phyloP scores from a whole-genome alignment of 2,329 filamentous ascomycete genomes.

The Penicillium griseofulvum region DNA sequence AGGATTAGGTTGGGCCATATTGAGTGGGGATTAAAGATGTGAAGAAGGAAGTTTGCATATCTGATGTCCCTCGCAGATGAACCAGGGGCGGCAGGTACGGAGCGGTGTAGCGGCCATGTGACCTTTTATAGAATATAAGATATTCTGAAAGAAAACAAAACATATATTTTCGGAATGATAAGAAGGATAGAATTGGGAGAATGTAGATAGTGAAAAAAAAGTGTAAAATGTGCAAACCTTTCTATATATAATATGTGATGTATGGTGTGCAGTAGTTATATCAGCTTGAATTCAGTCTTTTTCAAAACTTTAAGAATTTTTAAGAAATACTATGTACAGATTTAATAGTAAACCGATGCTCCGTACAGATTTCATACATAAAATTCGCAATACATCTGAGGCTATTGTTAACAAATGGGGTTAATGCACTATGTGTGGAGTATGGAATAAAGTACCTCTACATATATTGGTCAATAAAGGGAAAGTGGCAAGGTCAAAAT shows the following conservation, averaged over 20 bases:
- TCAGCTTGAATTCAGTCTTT: not conserved
- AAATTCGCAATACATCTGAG: not conserved
- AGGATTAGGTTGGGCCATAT: conserved; percentile 33
- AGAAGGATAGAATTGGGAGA: not conserved
- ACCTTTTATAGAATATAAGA: not conserved
- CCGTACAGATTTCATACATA: not conserved
- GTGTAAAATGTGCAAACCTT: not conserved
- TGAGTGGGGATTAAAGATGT: not conserved
- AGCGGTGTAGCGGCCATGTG: not conserved
- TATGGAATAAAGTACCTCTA: not conserved
- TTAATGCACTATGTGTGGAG: not conserved
- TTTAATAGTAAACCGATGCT: not conserved
- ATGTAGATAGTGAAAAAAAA: not conserved
- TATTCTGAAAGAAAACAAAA: not conserved
- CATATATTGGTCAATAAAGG: not conserved
- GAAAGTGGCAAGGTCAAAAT: no score
- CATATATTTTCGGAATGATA: not conserved
- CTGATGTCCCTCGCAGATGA: not conserved
- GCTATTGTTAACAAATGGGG: not conserved
- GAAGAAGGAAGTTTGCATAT: not conserved
- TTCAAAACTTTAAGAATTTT: not conserved
- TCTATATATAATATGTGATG: no score
- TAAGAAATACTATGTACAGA: not conserved
- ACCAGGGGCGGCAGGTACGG: not conserved
- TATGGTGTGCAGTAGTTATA: not conserved